phyloP scores from a whole-genome alignment of 176 grass and related monocot genomes.

The Rhynchospora tenuis region DNA sequence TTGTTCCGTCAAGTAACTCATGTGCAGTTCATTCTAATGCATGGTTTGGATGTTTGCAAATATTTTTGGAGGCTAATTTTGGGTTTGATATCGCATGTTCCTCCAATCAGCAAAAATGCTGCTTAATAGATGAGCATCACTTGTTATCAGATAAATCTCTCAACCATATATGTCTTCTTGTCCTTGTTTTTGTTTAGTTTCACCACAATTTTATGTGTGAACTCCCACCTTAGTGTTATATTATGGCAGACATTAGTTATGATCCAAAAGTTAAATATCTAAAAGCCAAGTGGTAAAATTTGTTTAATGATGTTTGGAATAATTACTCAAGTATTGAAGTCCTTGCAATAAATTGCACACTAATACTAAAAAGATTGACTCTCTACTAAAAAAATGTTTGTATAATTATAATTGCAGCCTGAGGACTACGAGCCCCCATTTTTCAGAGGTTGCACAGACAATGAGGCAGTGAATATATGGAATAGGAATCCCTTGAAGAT shows the following conservation, averaged over 20 bases:
- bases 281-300: not conserved
- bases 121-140: not conserved
- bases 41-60: not conserved
- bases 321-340: not conserved
- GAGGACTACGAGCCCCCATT: conserved; percentile 97
- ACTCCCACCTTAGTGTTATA: not conserved
- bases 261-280: not conserved
- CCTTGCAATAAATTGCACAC: not conserved
- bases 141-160: not conserved
- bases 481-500: conserved; percentile 91
- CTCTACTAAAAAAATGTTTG: not conserved
- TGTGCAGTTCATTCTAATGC: not conserved
- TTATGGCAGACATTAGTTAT: not conserved
- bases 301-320: not conserved
- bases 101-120: not conserved
- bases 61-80: not conserved
- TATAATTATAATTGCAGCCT: conserved; percentile 39
- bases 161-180: not conserved
- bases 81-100: not conserved
- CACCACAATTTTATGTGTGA: not conserved
- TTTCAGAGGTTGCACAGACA: conserved; percentile 78
- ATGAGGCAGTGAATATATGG: conserved; percentile 78
- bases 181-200: not conserved
- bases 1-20: not conserved
- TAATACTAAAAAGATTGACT: not conserved